Evolutionary conservation across 306 rosid species (phyloP), one percentile per base, ranked within the genome.

Genomic region (Coriaria nepalensis): DNA sequence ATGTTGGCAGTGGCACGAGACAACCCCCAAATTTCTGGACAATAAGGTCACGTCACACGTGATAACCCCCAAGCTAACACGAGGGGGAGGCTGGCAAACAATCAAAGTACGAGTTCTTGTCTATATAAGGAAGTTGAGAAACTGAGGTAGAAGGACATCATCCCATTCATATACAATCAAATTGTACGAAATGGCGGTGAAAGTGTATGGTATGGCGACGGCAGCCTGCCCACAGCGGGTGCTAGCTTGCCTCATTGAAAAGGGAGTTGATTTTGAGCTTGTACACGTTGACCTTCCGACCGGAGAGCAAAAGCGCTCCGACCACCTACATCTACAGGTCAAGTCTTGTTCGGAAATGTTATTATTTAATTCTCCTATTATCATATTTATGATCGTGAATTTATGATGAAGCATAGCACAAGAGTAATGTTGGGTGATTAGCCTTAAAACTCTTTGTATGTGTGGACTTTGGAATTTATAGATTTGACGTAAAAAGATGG

Each of bases 171-270:
- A n/a, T 14, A 45, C 2, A 11, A 12, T n/a, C 4, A 33, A 36
- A 14, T 2, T 4, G 49, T 52, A 20, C 29, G 29, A 63, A 54
- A 84, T 78, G 95, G 87, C 44, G 5, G 78, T 81, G 52, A 85
- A 78, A 62, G 84, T 85, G 0, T 78, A 71, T 37, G 82, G 78
- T 9, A 20, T 70, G 32, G 6, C 39, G 1, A 43, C 7, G 33
- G 52, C 82, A 50, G 87, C 75, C 0, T 81, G 95, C 56, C 55
- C 83, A 10, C 95, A 81, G 34, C 75, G 93, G 43, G 93, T 81
- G 38, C 10, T 81, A 35, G 66, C 57, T 68, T 85, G 95, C 53
- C 77, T 85, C 45, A 35, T 75, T n/a, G 95, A 85, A 66, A 75
- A 75, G 59, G 84, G 10, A 4, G 63, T 85, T 0, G 79, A 85